phyloP scores from a whole-genome alignment of 2,329 filamentous ascomycete genomes.

The Fusarium domesticum region DNA sequence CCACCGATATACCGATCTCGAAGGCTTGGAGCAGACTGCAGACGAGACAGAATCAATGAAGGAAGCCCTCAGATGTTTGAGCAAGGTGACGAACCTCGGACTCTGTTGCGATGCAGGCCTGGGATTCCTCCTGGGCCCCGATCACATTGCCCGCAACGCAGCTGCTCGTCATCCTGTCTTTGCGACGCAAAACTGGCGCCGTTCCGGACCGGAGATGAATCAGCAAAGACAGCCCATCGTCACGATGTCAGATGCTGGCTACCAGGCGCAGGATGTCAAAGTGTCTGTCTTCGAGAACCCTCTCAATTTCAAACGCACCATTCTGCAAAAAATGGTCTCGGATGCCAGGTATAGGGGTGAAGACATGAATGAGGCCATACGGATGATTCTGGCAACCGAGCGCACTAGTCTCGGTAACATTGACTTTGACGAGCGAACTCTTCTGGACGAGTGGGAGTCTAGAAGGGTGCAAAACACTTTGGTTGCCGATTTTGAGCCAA shows the following conservation, averaged over 20 bases:
- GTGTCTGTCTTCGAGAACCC: conserved; percentile 25
- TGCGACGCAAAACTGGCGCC: conserved; percentile 28
- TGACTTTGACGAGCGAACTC: conserved; percentile 34
- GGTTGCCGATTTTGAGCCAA: conserved; percentile 19
- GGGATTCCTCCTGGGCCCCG: conserved; percentile 63
- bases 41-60: conserved; percentile 63
- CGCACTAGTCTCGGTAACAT: conserved; percentile 29
- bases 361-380: conserved; percentile 35
- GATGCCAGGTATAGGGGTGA: conserved; percentile 35
- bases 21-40: conserved; percentile 59
- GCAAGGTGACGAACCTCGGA: conserved; percentile 58
- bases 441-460: conserved; percentile 13
- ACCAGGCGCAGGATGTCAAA: conserved; percentile 20
- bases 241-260: conserved; percentile 27
- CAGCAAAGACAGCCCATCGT: conserved; percentile 16
- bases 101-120: conserved; percentile 65
- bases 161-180: conserved; percentile 38
- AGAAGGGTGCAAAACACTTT: conserved; percentile 7
- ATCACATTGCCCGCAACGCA: conserved; percentile 48
- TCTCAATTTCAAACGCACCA: conserved; percentile 30
- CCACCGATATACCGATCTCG: conserved; percentile 56
- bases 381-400: conserved; percentile 37
- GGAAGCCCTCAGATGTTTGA: conserved; percentile 55
- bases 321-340: conserved; percentile 37
- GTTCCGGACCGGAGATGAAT: conserved; percentile 8